Evolutionary conservation across 768 basidiomycete genomes (phyloP).

Genomic region (Russula emetica): DNA sequence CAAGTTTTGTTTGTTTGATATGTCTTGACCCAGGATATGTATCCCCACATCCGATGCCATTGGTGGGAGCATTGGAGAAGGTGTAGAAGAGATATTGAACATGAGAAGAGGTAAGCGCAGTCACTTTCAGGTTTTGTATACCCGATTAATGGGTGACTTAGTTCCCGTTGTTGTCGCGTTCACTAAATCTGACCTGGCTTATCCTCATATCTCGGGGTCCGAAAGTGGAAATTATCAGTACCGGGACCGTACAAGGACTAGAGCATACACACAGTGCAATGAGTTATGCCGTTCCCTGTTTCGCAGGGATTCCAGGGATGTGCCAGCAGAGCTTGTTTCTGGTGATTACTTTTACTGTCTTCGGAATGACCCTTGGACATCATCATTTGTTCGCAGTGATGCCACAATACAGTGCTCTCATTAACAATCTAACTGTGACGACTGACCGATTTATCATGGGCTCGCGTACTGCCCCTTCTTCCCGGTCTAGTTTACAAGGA

Average conservation of each 20-base stretch:
- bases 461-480: background rate
- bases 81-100: background rate
- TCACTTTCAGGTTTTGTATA: too few relatives aligned
- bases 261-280: background rate
- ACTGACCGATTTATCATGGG: background rate
- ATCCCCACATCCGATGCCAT: background rate
- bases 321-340: background rate
- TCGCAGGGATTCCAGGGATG: background rate
- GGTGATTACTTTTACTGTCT: background rate
- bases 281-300: background rate
- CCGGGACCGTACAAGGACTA: background rate
- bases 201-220: background rate
- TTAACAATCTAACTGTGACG: background rate
- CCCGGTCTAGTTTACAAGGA: background rate
- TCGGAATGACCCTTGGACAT: background rate
- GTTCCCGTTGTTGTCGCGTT: background rate
- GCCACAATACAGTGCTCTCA: background rate
- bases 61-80: background rate
- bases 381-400: background rate
- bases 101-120: background rate
- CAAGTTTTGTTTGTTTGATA: background rate
- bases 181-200: background rate
- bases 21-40: background rate
- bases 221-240: background rate
- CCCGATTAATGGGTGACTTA: background rate